Base-by-base conservation (phyloP, 768 basidiomycete genomes). In the Lactarius akahatsu region DNA sequence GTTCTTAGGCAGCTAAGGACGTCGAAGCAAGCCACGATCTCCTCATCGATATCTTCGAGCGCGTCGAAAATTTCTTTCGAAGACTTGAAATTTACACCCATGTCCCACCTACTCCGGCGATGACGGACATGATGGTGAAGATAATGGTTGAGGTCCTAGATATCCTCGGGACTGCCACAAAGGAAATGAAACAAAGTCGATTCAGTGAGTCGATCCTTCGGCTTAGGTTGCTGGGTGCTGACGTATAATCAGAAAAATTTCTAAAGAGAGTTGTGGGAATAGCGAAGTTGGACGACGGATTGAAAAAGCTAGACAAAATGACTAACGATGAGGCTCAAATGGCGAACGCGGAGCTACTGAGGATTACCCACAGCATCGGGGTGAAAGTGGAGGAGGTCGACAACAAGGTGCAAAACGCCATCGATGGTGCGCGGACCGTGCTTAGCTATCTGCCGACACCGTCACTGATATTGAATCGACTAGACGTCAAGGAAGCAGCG, bases 71-170 rank as follows among this genome's bases (percentile, higher is more conserved):
- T 26, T 23, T 50, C 23, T 50, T 50, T 26, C 47, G 23, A 26
- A 50, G 47, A 26, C 47, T 50, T 50, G 47, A 50, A 26, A 26
- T 50, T 26, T 50, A 50, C 47, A 50, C 47, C 1, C 4, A 50
- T 26, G 47, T 50, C 13, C 10, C 23, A 5, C 47, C 47, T 26
- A 50, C 47, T 50, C 23, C 47, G 47, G 47, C 23, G 11, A 50
- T 50, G 47, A 50, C 47, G 47, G 47, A 50, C 23, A 50, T 50
- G 47, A 50, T 50, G 47, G 47, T 26, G 47, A 50, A 26, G 47
- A 50, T 50, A 11, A 50, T 50, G n/a, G 23, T 50, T 2, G 47
- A 50, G 47, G 23, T 50, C 11, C 23, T 50, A 23, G 47, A 50
- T 23, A 50, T 50, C 47, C 47, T 50, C 26, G 47, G n/a, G 23